Percentiles rank a stretch among this genome's conserved stretches.
Evolutionary conservation across 306 rosid genomes (phyloP).

Genomic region (Notholithocarpus densiflorus): DNA sequence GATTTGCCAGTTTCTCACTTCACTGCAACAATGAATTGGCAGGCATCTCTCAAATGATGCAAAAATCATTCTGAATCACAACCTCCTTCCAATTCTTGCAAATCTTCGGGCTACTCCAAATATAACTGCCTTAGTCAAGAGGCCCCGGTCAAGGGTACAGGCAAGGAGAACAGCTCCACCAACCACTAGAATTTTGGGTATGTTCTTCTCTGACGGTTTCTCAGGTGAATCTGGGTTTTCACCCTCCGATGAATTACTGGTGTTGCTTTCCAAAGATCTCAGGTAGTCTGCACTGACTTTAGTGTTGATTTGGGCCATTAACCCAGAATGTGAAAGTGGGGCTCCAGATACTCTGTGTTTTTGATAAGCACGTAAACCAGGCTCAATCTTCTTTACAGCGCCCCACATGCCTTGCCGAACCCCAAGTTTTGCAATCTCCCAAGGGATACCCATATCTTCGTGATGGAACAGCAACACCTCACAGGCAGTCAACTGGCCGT

Average conservation of each 20-base stretch:
- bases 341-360: conserved; percentile 58
- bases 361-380: conserved; percentile 65
- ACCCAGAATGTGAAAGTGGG: conserved; percentile 57
- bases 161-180: conserved; percentile 88
- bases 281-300: conserved; percentile 58
- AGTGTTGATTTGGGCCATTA: conserved; percentile 67
- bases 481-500: conserved; percentile 66
- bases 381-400: conserved; percentile 86
- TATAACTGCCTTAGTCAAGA: conserved; percentile 81
- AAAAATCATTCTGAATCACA: conserved; percentile 34
- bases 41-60: conserved; percentile 22
- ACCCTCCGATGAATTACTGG: conserved; percentile 31
- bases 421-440: conserved; percentile 97
- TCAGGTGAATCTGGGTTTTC: conserved; percentile 38
- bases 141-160: conserved; percentile 80
- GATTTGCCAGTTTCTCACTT: conserved; percentile 29
- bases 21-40: conserved; percentile 16
- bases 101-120: conserved; percentile 91
- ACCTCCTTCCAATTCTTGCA: conserved; percentile 71
- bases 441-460: conserved; percentile 99
- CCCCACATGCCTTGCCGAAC: conserved; percentile 99
- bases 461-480: conserved; percentile 83
- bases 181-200: conserved; percentile 68
- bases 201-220: conserved; percentile 56
- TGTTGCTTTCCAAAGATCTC: conserved; percentile 49